Percentiles rank a stretch among this genome's conserved stretches.
phyloP scores from a whole-genome alignment of 306 rosid genomes.

The Medicago arabica region DNA sequence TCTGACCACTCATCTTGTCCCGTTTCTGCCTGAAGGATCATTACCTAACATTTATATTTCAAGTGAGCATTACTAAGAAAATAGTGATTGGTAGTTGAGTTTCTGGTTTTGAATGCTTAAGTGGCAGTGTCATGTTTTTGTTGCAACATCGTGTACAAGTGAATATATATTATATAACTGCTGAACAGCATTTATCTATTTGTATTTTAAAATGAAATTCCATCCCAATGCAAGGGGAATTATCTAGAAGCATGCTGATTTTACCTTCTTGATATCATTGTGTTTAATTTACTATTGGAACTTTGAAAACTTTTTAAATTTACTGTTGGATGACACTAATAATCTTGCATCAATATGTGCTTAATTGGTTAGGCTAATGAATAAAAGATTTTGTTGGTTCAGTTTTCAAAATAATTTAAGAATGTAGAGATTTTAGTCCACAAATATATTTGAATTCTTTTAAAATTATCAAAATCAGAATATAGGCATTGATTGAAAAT shows the following conservation, averaged over 20 bases:
- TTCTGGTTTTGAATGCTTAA: slow-evolving; percentile 34
- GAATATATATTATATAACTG: slow-evolving; percentile 1
- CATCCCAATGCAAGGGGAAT: neutral
- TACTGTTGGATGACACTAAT: neutral
- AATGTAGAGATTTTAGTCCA: neutral
- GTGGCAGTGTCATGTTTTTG: slow-evolving; percentile 9
- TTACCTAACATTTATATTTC: slow-evolving; percentile 16
- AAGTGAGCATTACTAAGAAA: slow-evolving; percentile 23
- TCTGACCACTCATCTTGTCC: too few species aligned
- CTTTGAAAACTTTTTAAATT: slow-evolving; percentile 2
- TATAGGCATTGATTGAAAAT: neutral
- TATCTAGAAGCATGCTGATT: neutral
- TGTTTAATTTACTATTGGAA: slow-evolving; percentile 2
- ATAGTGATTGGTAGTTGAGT: slow-evolving; percentile 32
- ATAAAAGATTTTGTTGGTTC: neutral
- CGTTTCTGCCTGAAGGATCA: too few species aligned
- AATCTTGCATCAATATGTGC: neutral
- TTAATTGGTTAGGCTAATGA: neutral
- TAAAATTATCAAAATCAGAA: neutral
- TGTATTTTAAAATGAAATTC: neutral
- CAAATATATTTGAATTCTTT: neutral
- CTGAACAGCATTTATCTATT: neutral
- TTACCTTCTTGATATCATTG: neutral
- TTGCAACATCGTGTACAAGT: slow-evolving; percentile 1
- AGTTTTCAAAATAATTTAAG: neutral